phyloP scores from a whole-genome alignment of 1,284 basidiomycete genomes.

The Golubevia sp. region DNA sequence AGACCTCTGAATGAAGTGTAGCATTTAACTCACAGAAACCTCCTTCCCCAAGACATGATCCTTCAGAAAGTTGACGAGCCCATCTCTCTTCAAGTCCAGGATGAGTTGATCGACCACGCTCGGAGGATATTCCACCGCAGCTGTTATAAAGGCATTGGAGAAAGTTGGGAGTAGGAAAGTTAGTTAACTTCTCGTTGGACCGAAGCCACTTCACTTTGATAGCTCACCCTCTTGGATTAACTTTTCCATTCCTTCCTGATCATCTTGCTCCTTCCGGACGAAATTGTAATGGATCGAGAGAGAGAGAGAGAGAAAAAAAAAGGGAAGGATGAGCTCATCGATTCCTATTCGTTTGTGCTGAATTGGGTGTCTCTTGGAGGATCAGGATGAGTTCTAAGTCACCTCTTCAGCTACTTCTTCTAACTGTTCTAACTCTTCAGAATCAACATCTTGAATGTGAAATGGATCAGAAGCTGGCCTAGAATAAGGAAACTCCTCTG shows the following conservation, averaged over 20 bases:
- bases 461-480: no score
- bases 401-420: constrained; percentile 47
- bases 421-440: constrained; percentile 45
- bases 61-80: constrained; percentile 36
- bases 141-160: constrained; percentile 1
- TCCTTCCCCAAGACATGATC: constrained; percentile 22
- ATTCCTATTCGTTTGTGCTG: neutral
- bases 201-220: neutral
- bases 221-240: constrained; percentile 31
- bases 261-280: constrained; percentile 21
- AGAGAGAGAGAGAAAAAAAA: neutral
- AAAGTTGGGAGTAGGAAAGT: neutral
- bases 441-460: constrained; percentile 31
- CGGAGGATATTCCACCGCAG: constrained; percentile 13
- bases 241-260: constrained; percentile 22
- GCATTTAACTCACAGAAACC: constrained; percentile 9
- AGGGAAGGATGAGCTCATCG: neutral
- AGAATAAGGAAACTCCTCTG: no score
- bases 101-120: constrained; percentile 30
- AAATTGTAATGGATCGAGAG: constrained; percentile 3
- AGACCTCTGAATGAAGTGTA: neutral
- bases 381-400: neutral
- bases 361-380: no score
- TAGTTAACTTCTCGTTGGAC: neutral
- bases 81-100: constrained; percentile 35